phyloP scores from a whole-genome alignment of 768 basidiomycete species.

The Gloeophyllum trabeum region DNA sequence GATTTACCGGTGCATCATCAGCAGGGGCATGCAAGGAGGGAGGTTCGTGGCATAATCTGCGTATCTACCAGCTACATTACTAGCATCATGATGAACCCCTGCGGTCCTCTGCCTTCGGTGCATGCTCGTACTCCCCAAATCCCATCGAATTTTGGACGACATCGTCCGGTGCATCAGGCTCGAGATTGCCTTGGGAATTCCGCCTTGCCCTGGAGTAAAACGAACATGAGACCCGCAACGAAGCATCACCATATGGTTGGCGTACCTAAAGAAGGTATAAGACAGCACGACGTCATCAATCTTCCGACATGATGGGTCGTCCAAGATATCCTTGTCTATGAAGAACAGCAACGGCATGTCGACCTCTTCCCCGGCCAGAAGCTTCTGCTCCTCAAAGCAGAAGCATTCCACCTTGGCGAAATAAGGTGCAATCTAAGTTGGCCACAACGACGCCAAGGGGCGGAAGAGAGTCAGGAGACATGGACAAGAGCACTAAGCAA shows the following conservation, averaged over 20 bases:
- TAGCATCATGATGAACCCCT: no score
- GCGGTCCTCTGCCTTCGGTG: slow-evolving; percentile 20
- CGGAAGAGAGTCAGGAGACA: background rate
- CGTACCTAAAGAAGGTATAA: slow-evolving; percentile 96
- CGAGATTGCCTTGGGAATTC: slow-evolving; percentile 75
- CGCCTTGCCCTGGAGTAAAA: slow-evolving; percentile 59
- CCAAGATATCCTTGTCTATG: slow-evolving; percentile 93
- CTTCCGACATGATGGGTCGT: slow-evolving; percentile 80
- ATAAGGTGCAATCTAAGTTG: slow-evolving; percentile 84
- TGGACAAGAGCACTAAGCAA: background rate
- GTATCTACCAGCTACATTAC: no score
- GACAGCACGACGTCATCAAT: slow-evolving; percentile 89
- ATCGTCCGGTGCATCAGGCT: slow-evolving; percentile 81
- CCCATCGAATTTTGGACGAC: slow-evolving; percentile 75
- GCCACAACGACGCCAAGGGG: no score
- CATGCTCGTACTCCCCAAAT: slow-evolving; percentile 50
- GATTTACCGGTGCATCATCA: no score
- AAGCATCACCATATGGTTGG: no score
- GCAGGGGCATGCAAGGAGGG: no score
- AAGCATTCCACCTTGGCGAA: slow-evolving; percentile 99
- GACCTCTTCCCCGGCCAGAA: slow-evolving; percentile 91
- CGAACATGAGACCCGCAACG: background rate
- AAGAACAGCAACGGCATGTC: slow-evolving; percentile 98
- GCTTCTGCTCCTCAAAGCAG: slow-evolving; percentile 97
- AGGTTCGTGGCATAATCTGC: no score